Conservation (phyloP, 2,329 filamentous ascomycete species). For the Coleophoma crateriformis region DNA sequence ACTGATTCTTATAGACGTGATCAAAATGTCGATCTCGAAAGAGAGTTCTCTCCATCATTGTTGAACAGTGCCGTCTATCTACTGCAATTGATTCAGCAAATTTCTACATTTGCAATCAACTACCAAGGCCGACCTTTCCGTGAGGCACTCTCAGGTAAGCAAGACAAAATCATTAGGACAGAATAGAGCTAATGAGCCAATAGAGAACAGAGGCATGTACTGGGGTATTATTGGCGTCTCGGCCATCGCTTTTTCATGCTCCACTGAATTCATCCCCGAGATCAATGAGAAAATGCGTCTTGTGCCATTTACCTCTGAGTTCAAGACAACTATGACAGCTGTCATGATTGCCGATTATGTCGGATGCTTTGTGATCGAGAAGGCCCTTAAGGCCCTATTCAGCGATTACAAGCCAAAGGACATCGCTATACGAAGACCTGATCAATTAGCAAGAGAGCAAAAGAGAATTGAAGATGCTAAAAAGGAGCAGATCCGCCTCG, state of each 20-base stretch:
- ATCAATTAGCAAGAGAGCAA: conserved; percentile 76
- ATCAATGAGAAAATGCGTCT: conserved; percentile 91
- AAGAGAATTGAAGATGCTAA: conserved; percentile 58
- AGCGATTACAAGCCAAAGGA: conserved; percentile 91
- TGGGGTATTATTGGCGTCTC: conserved; percentile 90
- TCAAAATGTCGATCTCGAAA: conserved; percentile 78
- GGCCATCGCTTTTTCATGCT: conserved; percentile 86
- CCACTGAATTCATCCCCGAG: conserved; percentile 91
- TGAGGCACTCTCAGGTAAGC: conserved; percentile 69
- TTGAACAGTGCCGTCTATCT: conserved; percentile 97
- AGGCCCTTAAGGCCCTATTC: conserved; percentile 77
- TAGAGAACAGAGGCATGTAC: conserved; percentile 87
- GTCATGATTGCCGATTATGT: conserved; percentile 86
- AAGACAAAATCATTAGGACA: background rate
- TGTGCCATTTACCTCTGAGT: conserved; percentile 82
- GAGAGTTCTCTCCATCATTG: conserved; percentile 87
- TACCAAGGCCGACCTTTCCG: conserved; percentile 98
- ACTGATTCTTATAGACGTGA: conserved; percentile 34
- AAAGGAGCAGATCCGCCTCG: conserved; percentile 37
- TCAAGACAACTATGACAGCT: conserved; percentile 78
- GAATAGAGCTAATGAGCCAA: conserved; percentile 4
- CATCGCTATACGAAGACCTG: conserved; percentile 79
- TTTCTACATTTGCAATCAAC: conserved; percentile 98
- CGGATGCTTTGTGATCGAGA: conserved; percentile 84
- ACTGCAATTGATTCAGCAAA: conserved; percentile 95